Conservation (phyloP, 1,284 basidiomycete species). For the Ustilago crameri region DNA sequence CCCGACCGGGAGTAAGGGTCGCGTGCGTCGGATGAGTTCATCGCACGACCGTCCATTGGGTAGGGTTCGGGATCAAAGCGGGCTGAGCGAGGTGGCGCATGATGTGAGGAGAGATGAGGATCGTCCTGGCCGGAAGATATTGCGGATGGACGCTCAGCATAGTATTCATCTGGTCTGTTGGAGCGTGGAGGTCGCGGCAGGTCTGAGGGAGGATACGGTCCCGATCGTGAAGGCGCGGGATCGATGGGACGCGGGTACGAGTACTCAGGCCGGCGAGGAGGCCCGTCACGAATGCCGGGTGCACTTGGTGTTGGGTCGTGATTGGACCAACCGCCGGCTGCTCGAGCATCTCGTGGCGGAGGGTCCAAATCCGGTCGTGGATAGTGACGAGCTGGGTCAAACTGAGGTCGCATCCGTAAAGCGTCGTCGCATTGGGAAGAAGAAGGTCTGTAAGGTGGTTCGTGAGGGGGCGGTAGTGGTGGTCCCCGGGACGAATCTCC, state of each 20-base stretch:
- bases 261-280: slow-evolving; percentile 2
- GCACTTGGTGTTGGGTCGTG: slow-evolving; percentile 9
- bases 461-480: slow-evolving; percentile 11
- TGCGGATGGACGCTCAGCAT: slow-evolving; percentile 8
- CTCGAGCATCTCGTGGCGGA: slow-evolving; percentile 1
- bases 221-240: slow-evolving; percentile 8
- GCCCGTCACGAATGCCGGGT: slow-evolving; percentile 7
- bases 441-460: slow-evolving; percentile 6
- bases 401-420: slow-evolving; percentile 16
- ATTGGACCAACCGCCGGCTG: slow-evolving; percentile 11
- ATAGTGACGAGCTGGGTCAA: slow-evolving; percentile 12
- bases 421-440: slow-evolving; percentile 13
- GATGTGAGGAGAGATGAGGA: slow-evolving; percentile 10
- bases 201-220: slow-evolving; percentile 21
- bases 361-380: slow-evolving; percentile 21
- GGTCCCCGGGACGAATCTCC: slow-evolving; percentile 27
- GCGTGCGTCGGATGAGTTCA: slow-evolving; percentile 4
- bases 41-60: slow-evolving; percentile 10
- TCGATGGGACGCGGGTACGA: slow-evolving; percentile 13
- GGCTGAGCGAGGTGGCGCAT: slow-evolving; percentile 9
- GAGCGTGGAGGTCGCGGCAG: slow-evolving; percentile 21
- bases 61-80: slow-evolving; percentile 5
- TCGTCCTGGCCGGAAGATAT: slow-evolving; percentile 5
- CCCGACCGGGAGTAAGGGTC: slow-evolving; percentile 18
- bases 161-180: slow-evolving; percentile 23